These are phyloP conservation scores for Solanum sejunctum DNA, from an alignment of 257 asterid genomes.

Conservation along the genomic window DNA sequence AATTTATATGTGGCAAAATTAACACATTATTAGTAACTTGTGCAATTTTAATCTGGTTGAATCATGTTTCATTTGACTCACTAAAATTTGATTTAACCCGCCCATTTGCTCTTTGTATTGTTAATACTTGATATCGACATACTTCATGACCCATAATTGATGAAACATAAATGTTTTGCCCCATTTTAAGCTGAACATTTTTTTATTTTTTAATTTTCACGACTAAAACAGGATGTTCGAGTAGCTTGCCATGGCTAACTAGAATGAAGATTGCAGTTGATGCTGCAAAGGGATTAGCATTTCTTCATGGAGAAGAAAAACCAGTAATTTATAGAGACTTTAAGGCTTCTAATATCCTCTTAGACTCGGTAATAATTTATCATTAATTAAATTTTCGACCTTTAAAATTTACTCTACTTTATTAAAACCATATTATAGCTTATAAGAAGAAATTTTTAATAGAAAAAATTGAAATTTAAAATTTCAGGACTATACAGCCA, in stretches of 20 bases:
- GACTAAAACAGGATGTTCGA: constrained; percentile 32
- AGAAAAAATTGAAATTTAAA: not conserved
- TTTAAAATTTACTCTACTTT: not conserved
- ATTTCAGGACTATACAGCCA: constrained; percentile 49
- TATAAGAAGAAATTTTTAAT: not conserved
- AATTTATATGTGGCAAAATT: not conserved
- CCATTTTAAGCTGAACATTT: not conserved
- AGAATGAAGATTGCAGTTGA: constrained; percentile 61
- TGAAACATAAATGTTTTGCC: not conserved
- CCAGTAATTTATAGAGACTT: constrained; percentile 72
- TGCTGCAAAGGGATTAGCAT: constrained; percentile 79
- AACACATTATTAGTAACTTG: not conserved
- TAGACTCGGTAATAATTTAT: constrained; percentile 17
- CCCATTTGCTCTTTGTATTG: not conserved
- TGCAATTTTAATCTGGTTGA: not conserved
- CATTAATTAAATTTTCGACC: not conserved
- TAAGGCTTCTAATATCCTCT: constrained; percentile 63
- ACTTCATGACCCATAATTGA: no score
- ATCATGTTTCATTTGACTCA: not conserved
- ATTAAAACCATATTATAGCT: not conserved
- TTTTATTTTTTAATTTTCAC: not conserved
- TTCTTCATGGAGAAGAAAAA: constrained; percentile 67
- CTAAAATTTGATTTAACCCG: not conserved
- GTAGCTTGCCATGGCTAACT: constrained; percentile 55
- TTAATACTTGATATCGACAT: no score